Evolutionary conservation across 1,284 basidiomycete genomes (phyloP).

Genomic region (Fomitopsis pinicola): DNA sequence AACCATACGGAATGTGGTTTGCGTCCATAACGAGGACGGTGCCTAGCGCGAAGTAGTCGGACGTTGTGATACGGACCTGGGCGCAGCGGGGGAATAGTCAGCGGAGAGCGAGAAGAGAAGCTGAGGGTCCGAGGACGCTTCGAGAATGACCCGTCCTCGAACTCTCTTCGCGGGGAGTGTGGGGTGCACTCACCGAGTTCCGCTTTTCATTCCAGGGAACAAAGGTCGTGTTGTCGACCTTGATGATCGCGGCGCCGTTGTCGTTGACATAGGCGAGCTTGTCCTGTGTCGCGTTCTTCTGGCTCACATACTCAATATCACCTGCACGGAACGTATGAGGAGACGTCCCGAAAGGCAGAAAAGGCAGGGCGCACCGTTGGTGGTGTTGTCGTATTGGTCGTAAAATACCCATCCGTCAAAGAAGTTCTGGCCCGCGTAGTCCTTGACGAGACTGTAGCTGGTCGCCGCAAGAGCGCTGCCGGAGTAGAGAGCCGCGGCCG

Average conservation of each 20-base stretch:
- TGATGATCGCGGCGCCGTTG: slow-evolving; percentile 51
- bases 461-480: neutral
- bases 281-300: slow-evolving; percentile 39
- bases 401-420: slow-evolving; percentile 54
- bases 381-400: slow-evolving; percentile 48
- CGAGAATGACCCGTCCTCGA: neutral
- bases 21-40: slow-evolving; percentile 59
- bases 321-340: slow-evolving; percentile 27
- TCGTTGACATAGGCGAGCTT: slow-evolving; percentile 50
- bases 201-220: slow-evolving; percentile 52
- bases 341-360: neutral
- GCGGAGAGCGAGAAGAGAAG: neutral
- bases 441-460: slow-evolving; percentile 12
- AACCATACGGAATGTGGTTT: slow-evolving; percentile 55
- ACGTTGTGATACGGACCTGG: slow-evolving; percentile 47
- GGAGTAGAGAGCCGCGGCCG: neutral
- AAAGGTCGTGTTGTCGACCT: slow-evolving; percentile 49
- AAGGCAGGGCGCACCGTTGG: slow-evolving; percentile 20
- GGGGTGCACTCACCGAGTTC: slow-evolving; percentile 38
- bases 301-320: slow-evolving; percentile 45
- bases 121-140: neutral
- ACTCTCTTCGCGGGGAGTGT: neutral
- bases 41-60: slow-evolving; percentile 46
- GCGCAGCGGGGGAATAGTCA: neutral
- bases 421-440: slow-evolving; percentile 41